Base-by-base conservation (phyloP, 1,284 basidiomycete genomes). In the Polyporus tsugae region DNA sequence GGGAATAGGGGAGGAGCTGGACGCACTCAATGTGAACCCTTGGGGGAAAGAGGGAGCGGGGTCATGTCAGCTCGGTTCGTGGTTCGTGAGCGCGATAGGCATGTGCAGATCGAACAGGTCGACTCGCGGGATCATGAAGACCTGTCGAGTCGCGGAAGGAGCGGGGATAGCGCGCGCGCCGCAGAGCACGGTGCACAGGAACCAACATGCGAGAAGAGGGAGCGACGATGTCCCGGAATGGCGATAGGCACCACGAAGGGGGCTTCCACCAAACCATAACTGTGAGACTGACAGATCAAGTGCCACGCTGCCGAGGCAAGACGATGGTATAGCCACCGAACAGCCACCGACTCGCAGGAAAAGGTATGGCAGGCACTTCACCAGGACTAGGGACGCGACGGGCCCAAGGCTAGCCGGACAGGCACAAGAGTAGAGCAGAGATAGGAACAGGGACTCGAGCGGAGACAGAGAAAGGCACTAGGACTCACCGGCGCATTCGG, bases 1-100 rank as follows among this genome's bases (percentile, higher is more conserved):
- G 38, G 58, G 10, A 29, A 38, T 11, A 22, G 58, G 25, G 38
- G 22, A 29, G 35, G 35, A 22, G 52, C 52, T 55, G 13, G 38
- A 60, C 58, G 58, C 58, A 60, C 58, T 60, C 15, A 38, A 42
- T 38, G 53, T 22, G 58, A 41, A 38, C 13, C 19, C 58, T 60
- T 15, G n/a, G 25, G 25, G 7, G 33, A 15, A 4, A 19, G 29
- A 19, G 6, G 6, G 52, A 19, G 22, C 4, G 13, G 13, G 22
- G 6, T 15, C 3, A 22, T 13, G 57, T 60, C 38, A 60, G 36
- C 4, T 15, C 36, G 6, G 35, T 22, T n/a, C 55, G 19, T 38
- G 6, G 35, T 22, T n/a, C 55, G 19, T 38, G 19, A 25, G 11
- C 57, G 10, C 13, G n/a, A 9, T 11, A 10, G 2, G 36, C 17